Evolutionary conservation across 1,139 yeast genomes (phyloP), one percentile per base, ranked within the genome.

Genomic region (Hemisphaericaspora xylofermentans): DNA sequence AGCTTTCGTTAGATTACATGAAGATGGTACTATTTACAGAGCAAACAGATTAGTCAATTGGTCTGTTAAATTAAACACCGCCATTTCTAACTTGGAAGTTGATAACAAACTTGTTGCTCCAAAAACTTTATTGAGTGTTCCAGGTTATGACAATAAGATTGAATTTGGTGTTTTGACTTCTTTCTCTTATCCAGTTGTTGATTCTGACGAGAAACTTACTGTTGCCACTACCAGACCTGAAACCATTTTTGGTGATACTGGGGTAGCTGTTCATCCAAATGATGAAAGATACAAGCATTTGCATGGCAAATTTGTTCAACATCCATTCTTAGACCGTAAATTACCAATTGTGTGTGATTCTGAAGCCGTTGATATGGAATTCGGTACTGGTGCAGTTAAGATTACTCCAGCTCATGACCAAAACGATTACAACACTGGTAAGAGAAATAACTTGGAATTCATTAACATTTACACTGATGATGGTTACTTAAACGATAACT

Each of bases 201-300:
- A 73, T 42, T 82, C 93, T n/a, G 94, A 86, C 52, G 98, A 93
- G 68, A 85, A 79, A 65, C 61, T 93, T 45, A 75, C 93, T 45
- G 96, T 93, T 51, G 98, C 98, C 36, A 93, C 98, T 39, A 93
- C 98, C 35, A 93, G 98, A 81, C 98, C 98, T 37, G 98, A 93
- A 71, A 93, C 98, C 44, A 72, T 93, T 55, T 91, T 93, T 57
- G 98, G 98, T 74, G 98, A 93, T 69, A 89, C 97, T 46, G 98
- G 86, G 61, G 85, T 93, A 53, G 98, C 98, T 33, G 95, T 93
- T 43, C 98, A 93, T 64, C 98, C 98, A 42, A 80, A 91, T 39
- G 98, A 93, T 69, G 72, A 82, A 36, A 83, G 98, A 65, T 93
- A 93, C 74, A 85, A 72, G 53, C 98, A 93, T 63, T 76, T 93